Percentiles rank a stretch among this genome's conserved stretches.
These are phyloP conservation scores for Pochonia chlamydosporia DNA, from an alignment of 2,329 filamentous ascomycete genomes.

Conservation along the genomic window DNA sequence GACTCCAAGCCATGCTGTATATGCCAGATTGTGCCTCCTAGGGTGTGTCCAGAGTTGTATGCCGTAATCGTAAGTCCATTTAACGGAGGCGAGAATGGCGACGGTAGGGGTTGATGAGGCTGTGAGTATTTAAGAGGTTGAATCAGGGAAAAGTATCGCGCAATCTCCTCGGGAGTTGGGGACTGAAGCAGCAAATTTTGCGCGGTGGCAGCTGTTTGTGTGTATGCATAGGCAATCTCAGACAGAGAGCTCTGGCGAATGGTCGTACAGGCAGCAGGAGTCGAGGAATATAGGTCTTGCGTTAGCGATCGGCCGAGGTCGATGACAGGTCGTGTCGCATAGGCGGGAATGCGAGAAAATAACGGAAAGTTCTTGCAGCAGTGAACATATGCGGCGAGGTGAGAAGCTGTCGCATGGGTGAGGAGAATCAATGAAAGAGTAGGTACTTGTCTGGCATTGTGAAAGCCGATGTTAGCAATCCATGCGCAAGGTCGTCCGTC, in stretches of 20 bases:
- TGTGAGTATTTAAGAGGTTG: slow-evolving; percentile 95
- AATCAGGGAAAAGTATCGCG: slow-evolving; percentile 83
- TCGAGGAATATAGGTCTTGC: slow-evolving; percentile 88
- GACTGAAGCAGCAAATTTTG: slow-evolving; percentile 58
- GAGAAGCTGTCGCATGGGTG: slow-evolving; percentile 86
- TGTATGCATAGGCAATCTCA: slow-evolving; percentile 50
- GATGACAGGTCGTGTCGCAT: slow-evolving; percentile 90
- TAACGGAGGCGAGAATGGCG: slow-evolving; percentile 80
- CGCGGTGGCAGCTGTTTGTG: slow-evolving; percentile 42
- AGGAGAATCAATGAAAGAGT: slow-evolving; percentile 90
- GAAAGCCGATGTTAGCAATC: slow-evolving; percentile 14
- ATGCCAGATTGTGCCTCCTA: slow-evolving; percentile 98
- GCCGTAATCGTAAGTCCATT: slow-evolving; percentile 92
- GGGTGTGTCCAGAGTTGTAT: slow-evolving; percentile 91
- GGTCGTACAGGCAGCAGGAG: slow-evolving; percentile 79
- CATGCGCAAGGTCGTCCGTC: no score
- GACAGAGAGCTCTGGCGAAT: slow-evolving; percentile 70
- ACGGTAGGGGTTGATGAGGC: slow-evolving; percentile 82
- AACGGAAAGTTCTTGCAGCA: slow-evolving; percentile 95
- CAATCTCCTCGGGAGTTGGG: slow-evolving; percentile 83
- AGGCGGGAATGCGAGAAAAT: slow-evolving; percentile 88
- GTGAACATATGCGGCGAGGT: slow-evolving; percentile 89
- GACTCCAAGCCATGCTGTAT: slow-evolving; percentile 95
- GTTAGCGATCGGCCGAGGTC: slow-evolving; percentile 85
- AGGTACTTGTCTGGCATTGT: slow-evolving; percentile 64